These are phyloP conservation scores for Nakataea oryzae DNA, from an alignment of 2,329 filamentous ascomycete genomes.

Conservation along the genomic window DNA sequence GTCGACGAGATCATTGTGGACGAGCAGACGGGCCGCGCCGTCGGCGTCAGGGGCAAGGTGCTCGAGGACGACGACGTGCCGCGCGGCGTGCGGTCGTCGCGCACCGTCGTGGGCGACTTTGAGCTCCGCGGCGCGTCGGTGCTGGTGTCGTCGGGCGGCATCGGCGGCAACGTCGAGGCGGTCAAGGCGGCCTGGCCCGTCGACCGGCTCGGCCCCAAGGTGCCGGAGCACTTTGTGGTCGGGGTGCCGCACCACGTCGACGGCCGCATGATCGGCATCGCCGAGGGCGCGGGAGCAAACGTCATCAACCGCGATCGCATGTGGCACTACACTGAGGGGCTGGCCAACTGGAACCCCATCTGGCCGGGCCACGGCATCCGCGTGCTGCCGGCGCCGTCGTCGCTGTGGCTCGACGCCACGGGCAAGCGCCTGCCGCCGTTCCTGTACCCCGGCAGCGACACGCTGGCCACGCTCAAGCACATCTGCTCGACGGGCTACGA, in stretches of 20 bases:
- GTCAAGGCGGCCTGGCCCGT: conserved; percentile 48
- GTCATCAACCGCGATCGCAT: conserved; percentile 52
- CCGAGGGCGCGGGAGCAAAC: conserved; percentile 39
- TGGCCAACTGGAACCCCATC: conserved; percentile 52
- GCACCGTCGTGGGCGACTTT: conserved; percentile 37
- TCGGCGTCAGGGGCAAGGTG: conserved; percentile 43
- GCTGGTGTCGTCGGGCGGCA: conserved; percentile 46
- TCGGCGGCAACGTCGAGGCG: conserved; percentile 50
- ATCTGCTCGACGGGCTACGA: conserved; percentile 52
- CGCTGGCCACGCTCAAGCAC: conserved; percentile 44
- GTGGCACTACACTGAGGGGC: conserved; percentile 57
- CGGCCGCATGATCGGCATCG: conserved; percentile 49
- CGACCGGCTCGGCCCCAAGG: conserved; percentile 43
- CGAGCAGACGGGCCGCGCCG: conserved; percentile 35
- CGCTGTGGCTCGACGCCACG: conserved; percentile 51
- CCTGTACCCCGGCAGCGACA: conserved; percentile 47
- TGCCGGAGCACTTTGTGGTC: conserved; percentile 45
- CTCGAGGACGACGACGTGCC: conserved; percentile 37
- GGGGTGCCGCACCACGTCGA: conserved; percentile 56
- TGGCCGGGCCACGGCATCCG: conserved; percentile 53
- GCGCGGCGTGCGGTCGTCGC: conserved; percentile 41
- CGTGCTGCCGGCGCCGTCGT: conserved; percentile 48
- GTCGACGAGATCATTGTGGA: conserved; percentile 48
- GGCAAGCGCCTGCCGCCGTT: conserved; percentile 47
- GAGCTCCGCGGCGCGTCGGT: conserved; percentile 42